A percentile compares a stretch with the other conserved stretches of the same genome.
These are phyloP conservation scores for Magnusiomyces tetraspermus DNA, from an alignment of 1,139 yeast species.

Conservation along the genomic window DNA sequence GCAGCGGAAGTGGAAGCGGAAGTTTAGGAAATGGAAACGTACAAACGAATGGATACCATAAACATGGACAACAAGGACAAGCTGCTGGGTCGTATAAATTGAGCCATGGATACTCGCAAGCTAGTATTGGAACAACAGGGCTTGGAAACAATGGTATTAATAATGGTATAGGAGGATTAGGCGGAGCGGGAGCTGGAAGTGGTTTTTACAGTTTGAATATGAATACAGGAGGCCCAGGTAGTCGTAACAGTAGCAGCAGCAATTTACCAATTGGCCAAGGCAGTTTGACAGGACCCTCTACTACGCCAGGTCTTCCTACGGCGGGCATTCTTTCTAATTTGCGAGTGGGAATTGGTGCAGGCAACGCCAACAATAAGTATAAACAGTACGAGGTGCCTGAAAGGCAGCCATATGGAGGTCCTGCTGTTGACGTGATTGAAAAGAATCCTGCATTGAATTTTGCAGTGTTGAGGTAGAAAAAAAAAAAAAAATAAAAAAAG, in stretches of 20 bases:
- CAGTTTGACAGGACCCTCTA: too few species aligned
- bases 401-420: conserved; percentile 30
- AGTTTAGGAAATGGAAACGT: neutral
- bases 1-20: conserved; percentile 1
- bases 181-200: too few species aligned
- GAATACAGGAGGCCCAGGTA: too few species aligned
- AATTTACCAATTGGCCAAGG: too few species aligned
- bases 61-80: neutral
- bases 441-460: neutral
- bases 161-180: too few species aligned
- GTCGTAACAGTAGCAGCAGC: too few species aligned
- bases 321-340: neutral
- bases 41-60: neutral
- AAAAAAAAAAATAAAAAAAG: neutral
- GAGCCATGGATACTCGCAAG: neutral
- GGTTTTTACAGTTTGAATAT: too few species aligned
- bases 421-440: conserved; percentile 22
- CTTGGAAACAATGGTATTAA: too few species aligned
- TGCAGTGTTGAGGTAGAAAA: neutral
- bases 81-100: conserved; percentile 1
- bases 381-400: conserved; percentile 23
- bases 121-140: too few species aligned
- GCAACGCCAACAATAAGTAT: too few species aligned
- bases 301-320: too few species aligned
- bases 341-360: neutral